Conservation (phyloP, 805 yeast species). For the Candida ortonii region DNA sequence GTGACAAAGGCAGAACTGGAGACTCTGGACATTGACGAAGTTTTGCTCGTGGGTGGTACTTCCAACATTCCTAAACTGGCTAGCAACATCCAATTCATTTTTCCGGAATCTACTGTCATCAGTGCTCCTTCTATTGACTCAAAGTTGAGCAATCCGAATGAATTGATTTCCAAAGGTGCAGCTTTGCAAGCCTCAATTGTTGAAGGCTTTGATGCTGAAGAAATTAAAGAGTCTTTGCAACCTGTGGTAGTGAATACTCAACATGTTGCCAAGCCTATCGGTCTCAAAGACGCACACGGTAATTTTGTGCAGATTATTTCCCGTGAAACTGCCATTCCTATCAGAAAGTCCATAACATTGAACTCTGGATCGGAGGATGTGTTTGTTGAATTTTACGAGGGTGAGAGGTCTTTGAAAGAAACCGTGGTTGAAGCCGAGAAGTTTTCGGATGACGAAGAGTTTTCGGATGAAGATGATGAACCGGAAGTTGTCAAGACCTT, state of each 20-base stretch:
- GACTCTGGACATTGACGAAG: constrained; percentile 83
- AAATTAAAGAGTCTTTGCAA: constrained; percentile 73
- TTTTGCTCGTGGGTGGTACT: constrained; percentile 88
- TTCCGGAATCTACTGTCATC: constrained; percentile 76
- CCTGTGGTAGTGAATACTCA: constrained; percentile 86
- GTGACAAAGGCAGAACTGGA: constrained; percentile 84
- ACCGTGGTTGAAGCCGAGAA: constrained; percentile 70
- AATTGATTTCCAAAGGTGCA: constrained; percentile 89
- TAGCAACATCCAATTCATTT: constrained; percentile 62
- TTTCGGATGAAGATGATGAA: constrained; percentile 65
- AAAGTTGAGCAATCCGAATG: constrained; percentile 84
- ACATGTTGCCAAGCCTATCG: constrained; percentile 80
- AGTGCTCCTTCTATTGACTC: constrained; percentile 74
- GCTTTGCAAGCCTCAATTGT: constrained; percentile 92
- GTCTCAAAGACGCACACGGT: constrained; percentile 73
- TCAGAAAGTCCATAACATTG: constrained; percentile 69
- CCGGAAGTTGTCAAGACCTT: constrained; percentile 83
- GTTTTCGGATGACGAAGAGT: constrained; percentile 48
- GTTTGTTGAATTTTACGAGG: constrained; percentile 75
- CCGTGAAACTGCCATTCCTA: constrained; percentile 87
- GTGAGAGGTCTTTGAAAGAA: constrained; percentile 79
- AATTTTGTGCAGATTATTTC: constrained; percentile 68
- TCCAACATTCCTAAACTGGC: constrained; percentile 92
- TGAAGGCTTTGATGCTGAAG: constrained; percentile 80
- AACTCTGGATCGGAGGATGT: constrained; percentile 61